These are phyloP conservation scores for Solanum rostratum DNA, from an alignment of 257 asterid genomes.

Conservation along the genomic window DNA sequence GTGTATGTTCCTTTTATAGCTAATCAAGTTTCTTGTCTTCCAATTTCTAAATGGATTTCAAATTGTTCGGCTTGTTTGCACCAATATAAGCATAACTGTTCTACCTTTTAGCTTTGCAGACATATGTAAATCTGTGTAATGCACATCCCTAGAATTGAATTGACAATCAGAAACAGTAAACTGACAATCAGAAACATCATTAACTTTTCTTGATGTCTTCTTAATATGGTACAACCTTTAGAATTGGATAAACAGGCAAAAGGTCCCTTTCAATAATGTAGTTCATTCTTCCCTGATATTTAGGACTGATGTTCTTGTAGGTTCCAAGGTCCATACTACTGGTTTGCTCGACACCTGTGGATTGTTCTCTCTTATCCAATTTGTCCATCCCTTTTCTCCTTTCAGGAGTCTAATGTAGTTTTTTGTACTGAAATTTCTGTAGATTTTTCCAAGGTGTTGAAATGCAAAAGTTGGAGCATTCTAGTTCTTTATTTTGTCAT, in stretches of 20 bases:
- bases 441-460: not conserved
- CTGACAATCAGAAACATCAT: not conserved
- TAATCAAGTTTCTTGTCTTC: not conserved
- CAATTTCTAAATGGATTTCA: not conserved
- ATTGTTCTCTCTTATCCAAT: not conserved
- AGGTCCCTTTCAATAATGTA: not conserved
- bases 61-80: not conserved
- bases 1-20: conserved; percentile 31
- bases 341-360: not conserved
- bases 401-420: not conserved
- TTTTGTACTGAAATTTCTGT: not conserved
- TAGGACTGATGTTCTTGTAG: not conserved
- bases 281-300: not conserved
- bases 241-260: not conserved
- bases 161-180: not conserved
- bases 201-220: not conserved
- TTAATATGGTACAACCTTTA: not conserved
- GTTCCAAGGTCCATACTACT: not conserved
- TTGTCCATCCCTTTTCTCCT: not conserved
- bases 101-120: not conserved
- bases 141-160: not conserved
- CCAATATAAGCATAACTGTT: not conserved
- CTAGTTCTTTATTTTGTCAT: not conserved
- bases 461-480: not conserved
- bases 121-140: not conserved